Evolutionary conservation across 768 basidiomycete genomes (phyloP).

Genomic region (Podaxis sp.): DNA sequence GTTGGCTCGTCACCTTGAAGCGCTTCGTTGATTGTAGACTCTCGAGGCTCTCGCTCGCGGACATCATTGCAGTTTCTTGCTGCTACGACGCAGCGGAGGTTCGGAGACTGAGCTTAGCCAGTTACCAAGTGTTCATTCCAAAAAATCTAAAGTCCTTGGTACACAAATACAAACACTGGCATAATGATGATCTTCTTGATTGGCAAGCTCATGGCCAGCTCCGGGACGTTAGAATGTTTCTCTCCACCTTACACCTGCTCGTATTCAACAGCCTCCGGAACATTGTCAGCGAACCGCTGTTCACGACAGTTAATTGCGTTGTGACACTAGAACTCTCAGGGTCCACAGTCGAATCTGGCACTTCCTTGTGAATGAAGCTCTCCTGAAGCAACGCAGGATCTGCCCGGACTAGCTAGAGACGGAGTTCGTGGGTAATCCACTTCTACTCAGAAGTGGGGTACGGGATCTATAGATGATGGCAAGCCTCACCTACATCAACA

Average conservation of each 20-base stretch:
- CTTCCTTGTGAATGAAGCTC: no score
- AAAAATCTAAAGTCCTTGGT: conserved; percentile 2
- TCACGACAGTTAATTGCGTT: no score
- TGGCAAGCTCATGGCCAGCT: conserved; percentile 33
- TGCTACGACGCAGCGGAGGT: no score
- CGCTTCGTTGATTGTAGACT: conserved; percentile 32
- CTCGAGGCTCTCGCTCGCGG: neutral
- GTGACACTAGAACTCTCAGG: no score
- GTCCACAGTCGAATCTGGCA: no score
- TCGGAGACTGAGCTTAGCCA: neutral
- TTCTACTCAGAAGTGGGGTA: no score
- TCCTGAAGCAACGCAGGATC: no score
- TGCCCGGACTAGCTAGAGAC: no score
- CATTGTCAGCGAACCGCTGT: conserved; percentile 53
- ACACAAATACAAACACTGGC: neutral
- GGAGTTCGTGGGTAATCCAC: no score
- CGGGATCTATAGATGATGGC: no score
- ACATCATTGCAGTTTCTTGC: neutral
- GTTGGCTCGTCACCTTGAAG: conserved; percentile 42
- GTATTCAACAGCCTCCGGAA: conserved; percentile 56
- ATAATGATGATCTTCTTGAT: conserved; percentile 32
- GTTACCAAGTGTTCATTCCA: neutral
- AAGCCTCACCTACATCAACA: no score
- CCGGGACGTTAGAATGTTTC: conserved; percentile 46
- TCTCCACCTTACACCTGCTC: conserved; percentile 53